Evolutionary conservation across 768 basidiomycete species (phyloP).

Genomic region (Melanogaster broomeanus): DNA sequence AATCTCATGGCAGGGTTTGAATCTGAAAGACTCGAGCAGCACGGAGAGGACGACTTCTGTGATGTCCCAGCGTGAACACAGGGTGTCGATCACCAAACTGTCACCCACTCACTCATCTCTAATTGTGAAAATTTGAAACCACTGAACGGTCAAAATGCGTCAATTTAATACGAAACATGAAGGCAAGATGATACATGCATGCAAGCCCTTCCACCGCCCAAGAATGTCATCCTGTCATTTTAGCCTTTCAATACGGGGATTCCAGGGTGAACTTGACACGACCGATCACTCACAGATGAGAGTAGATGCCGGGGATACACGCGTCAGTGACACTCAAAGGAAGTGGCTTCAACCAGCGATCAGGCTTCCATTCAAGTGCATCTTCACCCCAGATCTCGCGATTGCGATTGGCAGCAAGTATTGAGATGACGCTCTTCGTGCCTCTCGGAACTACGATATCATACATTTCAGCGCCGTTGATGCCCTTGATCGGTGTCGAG

Average conservation of each 20-base stretch:
- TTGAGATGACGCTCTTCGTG: conserved; percentile 40
- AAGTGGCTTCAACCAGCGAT: conserved; percentile 46
- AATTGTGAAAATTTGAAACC: conserved; percentile 48
- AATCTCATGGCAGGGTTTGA: conserved; percentile 9
- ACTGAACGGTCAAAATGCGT: conserved; percentile 14
- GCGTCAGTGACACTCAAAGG: conserved; percentile 38
- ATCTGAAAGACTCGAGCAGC: conserved; percentile 6
- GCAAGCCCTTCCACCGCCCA: conserved; percentile 49
- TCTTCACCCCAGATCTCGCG: conserved; percentile 49
- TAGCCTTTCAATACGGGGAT: too few relatives aligned
- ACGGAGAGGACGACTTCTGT: too few relatives aligned
- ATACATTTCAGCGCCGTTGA: conserved; percentile 37
- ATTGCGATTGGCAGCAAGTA: conserved; percentile 42
- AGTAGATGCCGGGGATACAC: conserved; percentile 46
- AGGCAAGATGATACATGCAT: conserved; percentile 29
- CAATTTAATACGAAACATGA: too few relatives aligned
- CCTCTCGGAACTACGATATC: conserved; percentile 41
- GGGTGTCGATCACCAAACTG: too few relatives aligned
- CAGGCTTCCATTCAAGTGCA: conserved; percentile 50
- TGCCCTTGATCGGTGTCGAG: conserved; percentile 35
- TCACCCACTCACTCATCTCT: conserved; percentile 47
- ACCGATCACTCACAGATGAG: conserved; percentile 37
- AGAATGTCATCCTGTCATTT: conserved; percentile 52
- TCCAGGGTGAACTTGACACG: background rate
- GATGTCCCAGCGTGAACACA: too few relatives aligned